A percentile compares a stretch with the other conserved stretches of the same genome.
These are phyloP conservation scores for Somion occarium DNA, from an alignment of 1,284 basidiomycete genomes.

Conservation along the genomic window DNA sequence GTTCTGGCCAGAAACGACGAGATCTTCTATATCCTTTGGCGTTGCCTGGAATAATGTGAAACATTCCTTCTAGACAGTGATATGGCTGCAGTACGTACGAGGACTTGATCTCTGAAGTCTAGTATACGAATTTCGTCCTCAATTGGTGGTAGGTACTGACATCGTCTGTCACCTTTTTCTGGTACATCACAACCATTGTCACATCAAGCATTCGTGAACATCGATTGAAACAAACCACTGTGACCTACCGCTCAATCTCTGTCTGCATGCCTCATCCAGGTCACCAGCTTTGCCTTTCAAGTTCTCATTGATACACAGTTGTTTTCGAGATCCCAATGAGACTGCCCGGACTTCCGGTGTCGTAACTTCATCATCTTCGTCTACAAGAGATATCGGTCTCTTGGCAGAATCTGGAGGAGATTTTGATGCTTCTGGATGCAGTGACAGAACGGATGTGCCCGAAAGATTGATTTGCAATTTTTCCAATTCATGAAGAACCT, in stretches of 20 bases:
- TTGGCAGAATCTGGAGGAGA: conserved; percentile 2
- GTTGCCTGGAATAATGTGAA: conserved; percentile 48
- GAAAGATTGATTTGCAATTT: conserved; percentile 52
- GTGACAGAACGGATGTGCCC: conserved; percentile 18
- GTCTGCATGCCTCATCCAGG: conserved; percentile 89
- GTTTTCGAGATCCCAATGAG: conserved; percentile 86
- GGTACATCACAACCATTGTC: conserved; percentile 2
- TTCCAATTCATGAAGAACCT: conserved; percentile 83
- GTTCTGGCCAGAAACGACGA: conserved; percentile 67
- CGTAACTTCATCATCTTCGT: conserved; percentile 24
- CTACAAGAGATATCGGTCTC: conserved; percentile 2
- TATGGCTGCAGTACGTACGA: conserved; percentile 45
- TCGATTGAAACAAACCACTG: neutral
- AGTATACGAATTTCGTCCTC: conserved; percentile 71
- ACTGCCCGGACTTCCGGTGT: conserved; percentile 53
- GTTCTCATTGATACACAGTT: conserved; percentile 89
- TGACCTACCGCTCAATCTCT: conserved; percentile 71
- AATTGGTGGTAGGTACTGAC: conserved; percentile 76
- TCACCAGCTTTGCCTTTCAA: conserved; percentile 66
- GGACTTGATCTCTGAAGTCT: conserved; percentile 86
- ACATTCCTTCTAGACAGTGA: neutral
- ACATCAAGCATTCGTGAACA: neutral
- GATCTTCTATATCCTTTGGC: conserved; percentile 93
- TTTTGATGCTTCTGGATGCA: neutral
- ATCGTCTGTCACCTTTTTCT: conserved; percentile 65